Evolutionary conservation across 768 basidiomycete genomes (phyloP).

Genomic region (Lactarius tabidus): DNA sequence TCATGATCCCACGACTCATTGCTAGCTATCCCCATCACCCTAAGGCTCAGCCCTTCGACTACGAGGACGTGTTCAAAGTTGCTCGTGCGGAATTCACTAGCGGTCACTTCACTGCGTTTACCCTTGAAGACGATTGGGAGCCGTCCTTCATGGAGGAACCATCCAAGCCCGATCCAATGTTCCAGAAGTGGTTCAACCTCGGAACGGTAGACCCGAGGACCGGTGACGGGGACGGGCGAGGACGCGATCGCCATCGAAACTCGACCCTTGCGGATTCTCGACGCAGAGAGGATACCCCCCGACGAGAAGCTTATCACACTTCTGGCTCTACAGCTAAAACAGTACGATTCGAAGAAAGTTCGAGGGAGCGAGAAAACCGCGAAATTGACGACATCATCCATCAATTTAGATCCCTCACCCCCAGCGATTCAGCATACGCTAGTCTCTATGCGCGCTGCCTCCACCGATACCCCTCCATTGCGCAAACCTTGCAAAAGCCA

Average conservation of each 20-base stretch:
- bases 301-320: neutral
- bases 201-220: too few relatives aligned
- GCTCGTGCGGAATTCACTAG: neutral
- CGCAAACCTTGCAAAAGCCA: neutral
- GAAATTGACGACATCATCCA: neutral
- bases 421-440: neutral
- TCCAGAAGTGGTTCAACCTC: neutral
- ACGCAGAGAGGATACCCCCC: neutral
- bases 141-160: accelerated
- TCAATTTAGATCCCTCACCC: too few relatives aligned
- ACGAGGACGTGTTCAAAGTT: neutral
- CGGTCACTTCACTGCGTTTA: neutral
- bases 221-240: neutral
- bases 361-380: neutral
- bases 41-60: neutral
- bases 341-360: neutral
- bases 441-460: neutral
- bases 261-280: too few relatives aligned
- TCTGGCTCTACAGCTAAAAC: neutral
- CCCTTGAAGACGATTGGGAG: neutral
- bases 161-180: too few relatives aligned
- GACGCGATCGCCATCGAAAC: neutral
- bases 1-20: too few relatives aligned
- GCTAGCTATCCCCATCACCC: neutral
- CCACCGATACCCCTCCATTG: neutral